Evolutionary conservation across 2,329 filamentous ascomycete species (phyloP), one percentile per base, ranked within the genome.

Genomic region (Penicillium sclerotigenum): DNA sequence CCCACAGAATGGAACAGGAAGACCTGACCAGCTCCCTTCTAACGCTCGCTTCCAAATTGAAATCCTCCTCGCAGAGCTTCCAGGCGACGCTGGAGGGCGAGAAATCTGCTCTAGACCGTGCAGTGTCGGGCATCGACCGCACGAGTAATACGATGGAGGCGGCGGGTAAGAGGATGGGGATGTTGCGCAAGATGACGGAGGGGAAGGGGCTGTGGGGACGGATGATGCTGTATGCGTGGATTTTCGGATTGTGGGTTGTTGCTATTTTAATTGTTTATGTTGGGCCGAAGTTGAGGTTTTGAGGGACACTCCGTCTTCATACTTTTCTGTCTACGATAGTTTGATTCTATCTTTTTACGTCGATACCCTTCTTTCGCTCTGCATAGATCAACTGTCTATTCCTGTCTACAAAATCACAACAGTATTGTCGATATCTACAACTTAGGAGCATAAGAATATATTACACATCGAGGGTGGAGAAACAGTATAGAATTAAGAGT

Each of bases 281-380:
- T 48, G 78, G 91, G 70, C 93, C 93, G 0, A 97, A 97, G 79
- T 75, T 97, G 71, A 82, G 93, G 67, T 94, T 96, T 68, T 96
- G 22, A 54, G 29, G 16, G 11, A 18, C 6, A 2, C 42, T 5
- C 7, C 11, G 1, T 22, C 42, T 33, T 33, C 2, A 4, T 16
- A 16, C 42, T 31, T 16, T 42, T 6, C 28, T 6, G 41, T 20
- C 11, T 46, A 4, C 4, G 14, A 16, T 13, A 24, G 43, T 22
- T 45, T 33, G 29, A 33, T 33, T 22, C 13, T 24, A 33, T n/a
- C 29, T 11, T 47, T 26, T 52, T 50, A 43, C 43, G 34, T 47
- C 18, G 37, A 52, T 52, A 46, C 46, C 52, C 52, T 31, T 36
- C 3, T 49, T 31, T 18, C 14, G 10, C 36, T 24, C n/a, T 31